Evolutionary conservation across 1,284 basidiomycete genomes (phyloP).

Genomic region (Termitomyces sp.): DNA sequence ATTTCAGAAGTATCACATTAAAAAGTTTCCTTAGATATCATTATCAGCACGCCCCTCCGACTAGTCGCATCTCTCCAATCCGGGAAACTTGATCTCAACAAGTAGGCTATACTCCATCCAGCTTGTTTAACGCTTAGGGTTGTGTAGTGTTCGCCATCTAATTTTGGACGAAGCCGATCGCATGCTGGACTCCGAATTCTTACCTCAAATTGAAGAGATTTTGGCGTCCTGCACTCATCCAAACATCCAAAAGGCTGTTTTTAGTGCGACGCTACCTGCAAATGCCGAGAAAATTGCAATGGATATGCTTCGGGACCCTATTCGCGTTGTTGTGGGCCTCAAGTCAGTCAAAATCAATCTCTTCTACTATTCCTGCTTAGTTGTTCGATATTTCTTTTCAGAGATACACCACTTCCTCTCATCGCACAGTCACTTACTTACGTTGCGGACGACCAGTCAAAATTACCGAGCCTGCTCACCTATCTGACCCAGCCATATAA

Average conservation of each 20-base stretch:
- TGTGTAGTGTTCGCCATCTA: constrained; percentile 70
- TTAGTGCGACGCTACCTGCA: constrained; percentile 92
- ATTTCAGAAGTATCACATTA: neutral
- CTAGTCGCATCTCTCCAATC: constrained; percentile 72
- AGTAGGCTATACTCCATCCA: constrained; percentile 42
- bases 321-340: constrained; percentile 89
- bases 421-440: constrained; percentile 88
- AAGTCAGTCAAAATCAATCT: constrained; percentile 48
- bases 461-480: constrained; percentile 79
- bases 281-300: constrained; percentile 85
- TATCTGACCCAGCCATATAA: constrained; percentile 83
- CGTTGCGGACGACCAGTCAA: constrained; percentile 90
- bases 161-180: constrained; percentile 91
- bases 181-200: constrained; percentile 85
- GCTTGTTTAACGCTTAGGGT: neutral
- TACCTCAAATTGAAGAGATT: constrained; percentile 87
- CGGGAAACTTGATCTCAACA: constrained; percentile 60
- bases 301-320: constrained; percentile 77
- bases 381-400: constrained; percentile 27
- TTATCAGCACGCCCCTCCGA: constrained; percentile 79
- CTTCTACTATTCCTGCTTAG: constrained; percentile 3
- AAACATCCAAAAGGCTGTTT: constrained; percentile 80
- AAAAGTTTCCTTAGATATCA: constrained; percentile 50
- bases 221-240: constrained; percentile 76
- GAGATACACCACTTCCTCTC: constrained; percentile 81